phyloP scores from a whole-genome alignment of 352 stramenopile species.

The Globisporangium nodosum region DNA sequence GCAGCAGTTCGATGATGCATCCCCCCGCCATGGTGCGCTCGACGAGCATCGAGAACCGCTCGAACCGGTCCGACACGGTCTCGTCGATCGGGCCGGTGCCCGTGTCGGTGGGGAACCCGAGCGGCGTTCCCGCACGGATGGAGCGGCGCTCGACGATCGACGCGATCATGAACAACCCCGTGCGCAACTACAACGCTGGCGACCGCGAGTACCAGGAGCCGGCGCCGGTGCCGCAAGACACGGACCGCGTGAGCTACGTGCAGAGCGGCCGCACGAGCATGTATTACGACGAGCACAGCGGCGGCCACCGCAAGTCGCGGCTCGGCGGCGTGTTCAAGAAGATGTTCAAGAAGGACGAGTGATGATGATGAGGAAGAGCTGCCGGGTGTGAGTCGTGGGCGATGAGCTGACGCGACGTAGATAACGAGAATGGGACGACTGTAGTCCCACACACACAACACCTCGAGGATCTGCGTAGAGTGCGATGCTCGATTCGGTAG shows the following conservation, averaged over 20 bases:
- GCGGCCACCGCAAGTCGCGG: slow-evolving; percentile 58
- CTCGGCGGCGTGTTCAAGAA: slow-evolving; percentile 88
- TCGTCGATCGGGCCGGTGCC: slow-evolving; percentile 55
- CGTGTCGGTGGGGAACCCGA: slow-evolving; percentile 41
- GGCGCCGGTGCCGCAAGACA: slow-evolving; percentile 11
- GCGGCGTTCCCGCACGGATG: slow-evolving; percentile 11
- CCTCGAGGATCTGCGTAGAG: too few relatives aligned
- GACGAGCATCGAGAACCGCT: slow-evolving; percentile 20
- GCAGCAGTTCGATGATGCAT: slow-evolving; percentile 6
- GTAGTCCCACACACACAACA: too few relatives aligned
- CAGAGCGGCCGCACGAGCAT: slow-evolving; percentile 33
- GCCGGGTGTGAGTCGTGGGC: too few relatives aligned
- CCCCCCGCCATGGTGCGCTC: slow-evolving; percentile 11
- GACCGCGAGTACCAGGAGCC: not conserved
- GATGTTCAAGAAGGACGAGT: slow-evolving; percentile 86
- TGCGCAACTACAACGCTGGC: slow-evolving; percentile 13
- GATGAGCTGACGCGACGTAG: too few relatives aligned
- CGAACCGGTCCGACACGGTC: slow-evolving; percentile 54
- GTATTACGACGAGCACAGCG: slow-evolving; percentile 52
- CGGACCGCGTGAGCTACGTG: slow-evolving; percentile 21
- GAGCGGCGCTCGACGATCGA: slow-evolving; percentile 41
- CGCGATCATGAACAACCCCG: slow-evolving; percentile 45
- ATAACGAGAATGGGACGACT: too few relatives aligned
- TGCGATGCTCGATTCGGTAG: too few relatives aligned
- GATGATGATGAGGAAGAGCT: not conserved